phyloP scores from a whole-genome alignment of 192 early-diverging fungal species.

The Chytriomyces confervae region DNA sequence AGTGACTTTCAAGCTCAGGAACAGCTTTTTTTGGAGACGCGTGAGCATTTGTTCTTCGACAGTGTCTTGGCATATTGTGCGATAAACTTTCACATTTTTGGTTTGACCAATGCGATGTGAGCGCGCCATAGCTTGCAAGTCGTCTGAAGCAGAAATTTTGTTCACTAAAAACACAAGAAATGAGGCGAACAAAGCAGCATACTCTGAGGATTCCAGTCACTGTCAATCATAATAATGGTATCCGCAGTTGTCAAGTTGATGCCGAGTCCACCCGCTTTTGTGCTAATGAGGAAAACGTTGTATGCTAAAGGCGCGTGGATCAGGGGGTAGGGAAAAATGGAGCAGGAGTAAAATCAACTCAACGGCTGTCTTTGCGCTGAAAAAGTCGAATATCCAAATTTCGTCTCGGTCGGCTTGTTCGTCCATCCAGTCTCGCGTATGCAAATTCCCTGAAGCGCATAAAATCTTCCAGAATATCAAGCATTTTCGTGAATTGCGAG shows the following conservation, averaged over 20 bases:
- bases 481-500: conserved; percentile 53
- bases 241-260: conserved; percentile 95
- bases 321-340: conserved; percentile 69
- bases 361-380: conserved; percentile 37
- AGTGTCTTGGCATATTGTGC: conserved; percentile 70
- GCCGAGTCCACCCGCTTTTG: conserved; percentile 93
- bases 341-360: conserved; percentile 69
- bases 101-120: conserved; percentile 81
- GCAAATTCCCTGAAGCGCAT: conserved; percentile 30
- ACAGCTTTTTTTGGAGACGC: conserved; percentile 65
- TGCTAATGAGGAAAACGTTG: conserved; percentile 84
- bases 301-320: no score
- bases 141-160: not conserved
- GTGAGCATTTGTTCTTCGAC: conserved; percentile 77
- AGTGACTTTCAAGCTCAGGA: conserved; percentile 47
- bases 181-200: no score
- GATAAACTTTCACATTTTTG: conserved; percentile 76
- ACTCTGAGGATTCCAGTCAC: conserved; percentile 84
- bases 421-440: conserved; percentile 44
- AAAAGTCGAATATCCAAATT: conserved; percentile 47
- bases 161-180: not conserved
- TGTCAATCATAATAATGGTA: conserved; percentile 88
- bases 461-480: conserved; percentile 57
- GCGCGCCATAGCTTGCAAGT: conserved; percentile 75
- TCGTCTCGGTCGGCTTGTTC: conserved; percentile 35